A percentile compares a stretch with the other conserved stretches of the same genome.
Conservation (phyloP, 1,284 basidiomycete genomes). For the Xerocomus nothofagi region DNA sequence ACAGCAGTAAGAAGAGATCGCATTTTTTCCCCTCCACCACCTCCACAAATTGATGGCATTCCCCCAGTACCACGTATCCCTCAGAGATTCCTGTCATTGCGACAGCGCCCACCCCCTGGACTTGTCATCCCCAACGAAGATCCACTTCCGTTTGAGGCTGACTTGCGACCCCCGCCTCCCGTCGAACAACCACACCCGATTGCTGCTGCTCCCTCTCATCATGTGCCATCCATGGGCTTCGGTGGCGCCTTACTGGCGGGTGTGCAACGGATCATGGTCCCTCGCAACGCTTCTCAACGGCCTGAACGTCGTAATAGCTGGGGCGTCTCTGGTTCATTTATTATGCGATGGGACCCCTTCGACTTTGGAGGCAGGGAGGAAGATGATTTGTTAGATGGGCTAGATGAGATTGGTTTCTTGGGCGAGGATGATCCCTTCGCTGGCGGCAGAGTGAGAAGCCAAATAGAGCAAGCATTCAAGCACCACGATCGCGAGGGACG, state of each 20-base stretch:
- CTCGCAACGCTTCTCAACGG: conserved; percentile 10
- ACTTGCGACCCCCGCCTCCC: conserved; percentile 23
- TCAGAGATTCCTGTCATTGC: conserved; percentile 29
- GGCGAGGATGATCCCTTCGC: conserved; percentile 15
- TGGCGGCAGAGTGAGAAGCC: conserved; percentile 17
- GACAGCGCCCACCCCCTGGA: conserved; percentile 28
- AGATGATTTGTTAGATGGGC: conserved; percentile 12
- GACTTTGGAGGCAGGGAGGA: conserved; percentile 18
- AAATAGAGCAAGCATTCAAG: conserved; percentile 25
- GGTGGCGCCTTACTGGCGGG: conserved; percentile 65
- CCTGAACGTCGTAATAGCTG: conserved; percentile 25
- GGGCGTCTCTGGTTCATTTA: conserved; percentile 32
- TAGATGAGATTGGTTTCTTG: conserved; percentile 19
- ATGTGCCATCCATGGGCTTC: conserved; percentile 58
- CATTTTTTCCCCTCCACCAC: conserved; percentile 48
- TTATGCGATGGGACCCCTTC: conserved; percentile 33
- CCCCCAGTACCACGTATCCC: conserved; percentile 45
- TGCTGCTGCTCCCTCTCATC: conserved; percentile 52
- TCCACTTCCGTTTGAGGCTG: conserved; percentile 48
- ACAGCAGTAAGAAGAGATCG: conserved; percentile 21
- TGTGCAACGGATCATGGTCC: conserved; percentile 36
- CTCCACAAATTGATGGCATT: conserved; percentile 30
- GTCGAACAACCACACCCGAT: conserved; percentile 19
- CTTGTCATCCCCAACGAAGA: conserved; percentile 41
- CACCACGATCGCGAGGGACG: conserved; percentile 8